Percentiles rank a stretch among this genome's conserved stretches.
Conservation (phyloP, 2,329 filamentous ascomycete species). For the Microsporum audouinii region DNA sequence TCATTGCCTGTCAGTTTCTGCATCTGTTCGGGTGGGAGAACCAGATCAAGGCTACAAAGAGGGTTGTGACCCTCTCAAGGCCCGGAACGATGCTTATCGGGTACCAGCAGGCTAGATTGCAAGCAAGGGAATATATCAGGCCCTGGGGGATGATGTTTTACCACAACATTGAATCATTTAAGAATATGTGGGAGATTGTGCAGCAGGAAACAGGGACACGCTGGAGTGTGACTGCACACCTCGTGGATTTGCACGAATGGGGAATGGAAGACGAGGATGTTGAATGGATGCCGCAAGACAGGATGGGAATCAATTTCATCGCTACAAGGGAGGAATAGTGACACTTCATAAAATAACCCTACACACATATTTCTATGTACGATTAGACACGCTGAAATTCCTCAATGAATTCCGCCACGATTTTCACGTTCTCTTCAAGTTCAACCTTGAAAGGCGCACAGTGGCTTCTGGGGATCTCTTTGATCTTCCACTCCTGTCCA, state of each 20-base stretch:
- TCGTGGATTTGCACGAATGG: constrained; percentile 4
- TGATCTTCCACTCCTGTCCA: background rate
- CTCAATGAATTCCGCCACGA: background rate
- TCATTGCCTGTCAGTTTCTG: constrained; percentile 34
- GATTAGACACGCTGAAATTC: background rate
- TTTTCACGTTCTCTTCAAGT: background rate
- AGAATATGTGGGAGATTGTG: constrained; percentile 1
- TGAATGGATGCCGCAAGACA: constrained; percentile 4
- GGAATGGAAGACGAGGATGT: constrained; percentile 5
- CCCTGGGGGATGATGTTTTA: constrained; percentile 7
- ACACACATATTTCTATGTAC: background rate
- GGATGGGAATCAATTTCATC: constrained; percentile 5
- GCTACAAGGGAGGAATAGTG: background rate
- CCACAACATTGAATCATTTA: constrained; percentile 1
- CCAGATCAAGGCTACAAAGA: constrained; percentile 11
- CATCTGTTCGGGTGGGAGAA: constrained; percentile 31
- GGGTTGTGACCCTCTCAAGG: background rate
- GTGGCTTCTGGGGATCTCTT: background rate
- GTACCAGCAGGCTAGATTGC: constrained; percentile 1
- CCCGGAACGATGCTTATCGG: background rate
- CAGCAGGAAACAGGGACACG: constrained; percentile 1
- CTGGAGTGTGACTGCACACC: background rate
- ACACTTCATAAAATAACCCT: background rate
- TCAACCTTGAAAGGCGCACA: constrained; percentile 1
- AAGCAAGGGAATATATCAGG: constrained; percentile 3